phyloP scores from a whole-genome alignment of 331 rosid genomes.

The Quercus phellos region DNA sequence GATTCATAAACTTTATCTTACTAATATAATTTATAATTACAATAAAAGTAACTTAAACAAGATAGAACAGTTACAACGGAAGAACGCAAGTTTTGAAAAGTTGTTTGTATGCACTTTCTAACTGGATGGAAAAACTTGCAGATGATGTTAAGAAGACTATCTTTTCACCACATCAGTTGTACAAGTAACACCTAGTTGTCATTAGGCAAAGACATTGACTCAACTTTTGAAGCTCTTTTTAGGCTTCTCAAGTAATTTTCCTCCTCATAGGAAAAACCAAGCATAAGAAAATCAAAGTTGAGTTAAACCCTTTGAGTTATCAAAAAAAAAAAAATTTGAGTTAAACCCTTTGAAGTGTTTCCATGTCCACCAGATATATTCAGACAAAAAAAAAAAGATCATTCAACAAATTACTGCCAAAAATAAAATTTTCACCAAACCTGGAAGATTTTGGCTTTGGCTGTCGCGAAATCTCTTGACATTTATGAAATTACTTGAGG shows the following conservation, averaged over 20 bases:
- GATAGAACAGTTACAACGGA: not conserved
- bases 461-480: conserved; percentile 48
- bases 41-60: not conserved
- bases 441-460: conserved; percentile 63
- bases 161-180: not conserved
- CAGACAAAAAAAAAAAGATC: not conserved
- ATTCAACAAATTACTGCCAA: conserved; percentile 11
- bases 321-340: not conserved
- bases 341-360: not conserved
- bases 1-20: not conserved
- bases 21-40: not conserved
- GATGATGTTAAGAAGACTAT: not conserved
- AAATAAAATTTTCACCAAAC: conserved; percentile 39
- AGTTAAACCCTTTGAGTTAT: not conserved
- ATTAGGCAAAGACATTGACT: not conserved
- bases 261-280: not conserved
- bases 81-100: not conserved
- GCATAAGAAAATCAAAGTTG: not conserved
- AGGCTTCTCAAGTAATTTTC: not conserved
- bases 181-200: not conserved
- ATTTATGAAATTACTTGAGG: conserved; percentile 42
- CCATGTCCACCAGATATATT: not conserved
- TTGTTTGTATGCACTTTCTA: not conserved
- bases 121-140: not conserved
- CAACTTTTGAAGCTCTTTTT: not conserved